These are phyloP conservation scores for Amanita exitialis DNA, from an alignment of 768 basidiomycete genomes.

Conservation along the genomic window DNA sequence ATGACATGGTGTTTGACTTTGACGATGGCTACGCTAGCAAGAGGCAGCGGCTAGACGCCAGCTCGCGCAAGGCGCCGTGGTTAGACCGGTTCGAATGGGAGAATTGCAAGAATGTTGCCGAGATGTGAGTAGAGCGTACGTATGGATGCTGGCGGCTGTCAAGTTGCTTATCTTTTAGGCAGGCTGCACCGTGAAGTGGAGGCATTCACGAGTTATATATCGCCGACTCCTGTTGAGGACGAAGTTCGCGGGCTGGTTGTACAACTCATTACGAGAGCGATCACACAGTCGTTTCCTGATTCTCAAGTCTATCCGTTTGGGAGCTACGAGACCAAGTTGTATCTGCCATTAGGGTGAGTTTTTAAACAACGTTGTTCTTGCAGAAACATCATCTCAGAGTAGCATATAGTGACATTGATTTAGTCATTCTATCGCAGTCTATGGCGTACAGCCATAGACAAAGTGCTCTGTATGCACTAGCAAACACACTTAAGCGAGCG, in stretches of 20 bases:
- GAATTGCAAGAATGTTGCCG: constrained; percentile 65
- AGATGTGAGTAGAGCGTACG: constrained; percentile 48
- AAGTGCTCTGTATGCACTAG: constrained; percentile 65
- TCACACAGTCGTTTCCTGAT: constrained; percentile 63
- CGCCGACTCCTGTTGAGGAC: constrained; percentile 78
- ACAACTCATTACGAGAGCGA: constrained; percentile 52
- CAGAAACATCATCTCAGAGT: constrained; percentile 8
- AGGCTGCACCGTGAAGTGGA: constrained; percentile 85
- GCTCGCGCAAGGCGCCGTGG: constrained; percentile 64
- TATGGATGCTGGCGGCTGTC: background rate
- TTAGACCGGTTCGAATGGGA: constrained; percentile 61
- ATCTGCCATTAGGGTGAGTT: constrained; percentile 83
- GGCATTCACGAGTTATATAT: constrained; percentile 81
- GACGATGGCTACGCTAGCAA: constrained; percentile 43
- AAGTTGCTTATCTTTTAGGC: constrained; percentile 7
- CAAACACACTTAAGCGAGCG: constrained; percentile 63
- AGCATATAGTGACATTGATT: constrained; percentile 76
- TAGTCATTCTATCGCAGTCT: constrained; percentile 73
- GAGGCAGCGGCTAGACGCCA: constrained; percentile 40
- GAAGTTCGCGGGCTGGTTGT: constrained; percentile 74
- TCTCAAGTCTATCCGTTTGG: constrained; percentile 84
- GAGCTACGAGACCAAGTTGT: constrained; percentile 87
- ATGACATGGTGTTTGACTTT: constrained; percentile 31
- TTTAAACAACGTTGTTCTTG: background rate
- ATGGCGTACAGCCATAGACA: constrained; percentile 67